Evolutionary conservation across 805 yeast species (phyloP).

Genomic region (Saccharomycopsis olivae): DNA sequence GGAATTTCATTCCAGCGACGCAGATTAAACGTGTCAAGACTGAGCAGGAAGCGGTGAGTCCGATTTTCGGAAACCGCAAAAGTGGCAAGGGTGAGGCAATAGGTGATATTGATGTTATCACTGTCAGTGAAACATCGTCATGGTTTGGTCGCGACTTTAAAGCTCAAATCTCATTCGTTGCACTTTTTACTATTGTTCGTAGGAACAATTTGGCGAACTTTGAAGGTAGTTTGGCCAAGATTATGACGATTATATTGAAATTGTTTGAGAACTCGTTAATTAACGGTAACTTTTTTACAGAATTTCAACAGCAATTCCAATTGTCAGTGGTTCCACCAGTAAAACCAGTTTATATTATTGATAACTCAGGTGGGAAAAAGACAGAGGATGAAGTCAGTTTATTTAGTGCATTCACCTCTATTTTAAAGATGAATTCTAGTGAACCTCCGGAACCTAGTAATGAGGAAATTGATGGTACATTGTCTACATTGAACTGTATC

Average conservation of each 20-base stretch:
- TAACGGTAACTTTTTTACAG: slow-evolving; percentile 52
- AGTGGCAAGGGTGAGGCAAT: slow-evolving; percentile 20
- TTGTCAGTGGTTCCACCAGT: slow-evolving; percentile 49
- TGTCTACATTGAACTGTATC: slow-evolving; percentile 75
- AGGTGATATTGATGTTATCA: slow-evolving; percentile 39
- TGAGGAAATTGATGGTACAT: slow-evolving; percentile 80
- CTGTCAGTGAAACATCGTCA: slow-evolving; percentile 74
- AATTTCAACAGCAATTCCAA: slow-evolving; percentile 45
- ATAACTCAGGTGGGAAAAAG: slow-evolving; percentile 35
- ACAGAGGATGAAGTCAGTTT: slow-evolving; percentile 56
- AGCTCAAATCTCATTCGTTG: slow-evolving; percentile 83
- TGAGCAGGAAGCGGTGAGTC: not conserved
- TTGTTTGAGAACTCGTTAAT: slow-evolving; percentile 66
- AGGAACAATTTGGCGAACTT: slow-evolving; percentile 43
- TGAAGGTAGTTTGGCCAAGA: slow-evolving; percentile 44
- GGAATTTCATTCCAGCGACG: slow-evolving; percentile 35
- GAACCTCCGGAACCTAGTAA: slow-evolving; percentile 88
- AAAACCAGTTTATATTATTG: slow-evolving; percentile 48
- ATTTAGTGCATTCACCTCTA: slow-evolving; percentile 86
- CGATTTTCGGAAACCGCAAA: not conserved
- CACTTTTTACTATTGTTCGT: slow-evolving; percentile 66
- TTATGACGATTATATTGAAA: slow-evolving; percentile 49
- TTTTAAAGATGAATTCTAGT: slow-evolving; percentile 77
- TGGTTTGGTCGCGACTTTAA: slow-evolving; percentile 84
- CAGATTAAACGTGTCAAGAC: slow-evolving; percentile 24